These are phyloP conservation scores for Alloascoidea hylecoeti DNA, from an alignment of 805 yeast species.

Conservation along the genomic window DNA sequence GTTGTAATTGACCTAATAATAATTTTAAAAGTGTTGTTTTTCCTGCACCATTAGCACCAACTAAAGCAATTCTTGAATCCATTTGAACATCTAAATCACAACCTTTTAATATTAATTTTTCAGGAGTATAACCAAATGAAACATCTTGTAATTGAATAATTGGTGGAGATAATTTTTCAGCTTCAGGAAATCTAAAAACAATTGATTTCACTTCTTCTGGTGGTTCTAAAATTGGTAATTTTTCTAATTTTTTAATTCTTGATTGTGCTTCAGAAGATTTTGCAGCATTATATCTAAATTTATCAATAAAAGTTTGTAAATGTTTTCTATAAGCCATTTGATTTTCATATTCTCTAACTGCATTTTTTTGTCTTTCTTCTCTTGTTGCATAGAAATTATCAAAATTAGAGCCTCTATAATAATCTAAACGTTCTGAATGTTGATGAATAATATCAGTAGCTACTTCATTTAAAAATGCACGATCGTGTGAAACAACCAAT, in stretches of 20 bases:
- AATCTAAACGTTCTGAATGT: constrained; percentile 93
- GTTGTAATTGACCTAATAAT: constrained; percentile 63
- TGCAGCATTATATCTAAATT: constrained; percentile 94
- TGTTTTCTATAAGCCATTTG: constrained; percentile 95
- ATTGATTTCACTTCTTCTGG: constrained; percentile 86
- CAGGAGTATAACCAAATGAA: constrained; percentile 67
- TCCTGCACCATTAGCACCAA: constrained; percentile 99
- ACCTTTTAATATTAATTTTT: constrained; percentile 47
- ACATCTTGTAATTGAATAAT: constrained; percentile 80
- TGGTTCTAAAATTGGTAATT: constrained; percentile 81
- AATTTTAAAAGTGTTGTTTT: constrained; percentile 87
- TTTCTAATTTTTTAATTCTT: constrained; percentile 91
- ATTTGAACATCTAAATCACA: constrained; percentile 86
- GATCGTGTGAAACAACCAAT: constrained; percentile 92
- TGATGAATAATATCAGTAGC: constrained; percentile 98
- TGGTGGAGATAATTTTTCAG: constrained; percentile 88
- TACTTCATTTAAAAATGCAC: constrained; percentile 92
- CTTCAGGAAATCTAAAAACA: constrained; percentile 88
- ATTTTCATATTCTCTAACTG: constrained; percentile 88
- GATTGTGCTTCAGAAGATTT: constrained; percentile 97
- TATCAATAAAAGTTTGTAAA: constrained; percentile 88
- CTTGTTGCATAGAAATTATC: constrained; percentile 87
- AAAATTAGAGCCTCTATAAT: constrained; percentile 81
- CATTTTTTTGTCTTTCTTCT: constrained; percentile 91
- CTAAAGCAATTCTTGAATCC: constrained; percentile 91